Percentiles rank a stretch among this genome's conserved stretches.
Conservation (phyloP, 495 filamentous ascomycete species). For the Lasiosphaeria miniovina region DNA sequence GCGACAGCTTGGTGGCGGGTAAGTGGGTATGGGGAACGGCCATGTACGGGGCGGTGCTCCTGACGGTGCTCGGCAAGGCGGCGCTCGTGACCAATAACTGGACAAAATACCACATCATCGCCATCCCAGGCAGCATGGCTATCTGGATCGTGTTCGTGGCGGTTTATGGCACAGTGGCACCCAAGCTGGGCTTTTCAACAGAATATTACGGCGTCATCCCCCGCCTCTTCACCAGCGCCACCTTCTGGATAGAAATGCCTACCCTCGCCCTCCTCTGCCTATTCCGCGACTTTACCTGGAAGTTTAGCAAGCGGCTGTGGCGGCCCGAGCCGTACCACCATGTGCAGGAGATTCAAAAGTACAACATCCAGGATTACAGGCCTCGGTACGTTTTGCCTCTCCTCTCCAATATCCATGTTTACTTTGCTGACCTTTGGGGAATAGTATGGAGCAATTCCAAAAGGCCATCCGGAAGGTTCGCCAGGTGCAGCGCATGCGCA, state of each 20-base stretch:
- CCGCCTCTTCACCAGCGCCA: conserved; percentile 71
- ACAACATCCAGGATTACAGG: conserved; percentile 98
- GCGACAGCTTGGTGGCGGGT: conserved; percentile 74
- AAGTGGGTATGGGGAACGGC: conserved; percentile 98
- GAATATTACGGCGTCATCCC: conserved; percentile 87
- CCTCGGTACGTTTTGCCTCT: conserved; percentile 57
- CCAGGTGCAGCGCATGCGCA: conserved; percentile 98
- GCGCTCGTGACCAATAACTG: conserved; percentile 94
- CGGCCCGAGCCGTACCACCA: conserved; percentile 95
- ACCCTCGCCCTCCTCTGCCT: conserved; percentile 80
- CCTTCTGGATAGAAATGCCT: conserved; percentile 86
- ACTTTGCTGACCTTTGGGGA: conserved; percentile 11
- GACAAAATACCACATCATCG: conserved; percentile 97
- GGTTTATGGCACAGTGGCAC: conserved; percentile 86
- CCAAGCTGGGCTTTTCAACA: conserved; percentile 73
- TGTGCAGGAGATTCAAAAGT: conserved; percentile 99
- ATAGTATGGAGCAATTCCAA: conserved; percentile 98
- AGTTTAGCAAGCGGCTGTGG: conserved; percentile 93
- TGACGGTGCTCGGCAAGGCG: conserved; percentile 92
- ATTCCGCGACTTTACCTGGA: conserved; percentile 81
- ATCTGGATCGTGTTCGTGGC: conserved; percentile 91
- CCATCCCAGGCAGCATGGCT: conserved; percentile 88
- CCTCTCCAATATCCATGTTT: neutral
- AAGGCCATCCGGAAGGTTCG: conserved; percentile 98
- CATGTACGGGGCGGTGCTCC: conserved; percentile 85